Evolutionary conservation across 139 green algal species (phyloP).

Genomic region (Cymbomonas tetramitiformis): DNA sequence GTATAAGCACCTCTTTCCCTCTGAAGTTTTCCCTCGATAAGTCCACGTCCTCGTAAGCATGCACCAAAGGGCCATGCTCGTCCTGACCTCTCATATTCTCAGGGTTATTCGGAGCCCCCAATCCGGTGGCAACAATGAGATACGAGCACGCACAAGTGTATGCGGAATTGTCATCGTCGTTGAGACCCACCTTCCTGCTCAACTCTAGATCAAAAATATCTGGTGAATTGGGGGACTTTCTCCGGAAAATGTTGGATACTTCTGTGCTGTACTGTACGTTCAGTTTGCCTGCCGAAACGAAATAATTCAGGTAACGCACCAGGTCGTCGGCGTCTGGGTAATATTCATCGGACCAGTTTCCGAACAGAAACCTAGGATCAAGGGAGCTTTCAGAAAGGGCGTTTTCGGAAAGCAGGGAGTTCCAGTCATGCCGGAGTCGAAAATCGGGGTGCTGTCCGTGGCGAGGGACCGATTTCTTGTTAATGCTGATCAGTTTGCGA

Average conservation of each 20-base stretch:
- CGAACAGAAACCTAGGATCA: neutral
- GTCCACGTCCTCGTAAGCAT: neutral
- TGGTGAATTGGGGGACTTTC: neutral
- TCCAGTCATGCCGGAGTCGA: neutral
- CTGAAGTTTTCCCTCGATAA: neutral
- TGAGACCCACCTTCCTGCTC: too few species aligned
- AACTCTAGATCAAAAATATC: too few species aligned
- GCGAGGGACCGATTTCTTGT: neutral
- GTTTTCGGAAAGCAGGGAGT: neutral
- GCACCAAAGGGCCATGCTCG: too few species aligned
- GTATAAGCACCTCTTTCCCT: neutral
- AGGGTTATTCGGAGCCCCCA: neutral
- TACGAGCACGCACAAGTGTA: too few species aligned
- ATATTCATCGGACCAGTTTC: neutral
- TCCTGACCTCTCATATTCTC: too few species aligned
- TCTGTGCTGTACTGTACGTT: neutral
- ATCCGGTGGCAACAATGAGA: neutral
- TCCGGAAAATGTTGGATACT: neutral
- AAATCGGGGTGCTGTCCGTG: neutral
- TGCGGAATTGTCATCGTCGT: too few species aligned
- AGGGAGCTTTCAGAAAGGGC: too few species aligned
- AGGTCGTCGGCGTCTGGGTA: neutral
- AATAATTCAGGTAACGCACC: neutral
- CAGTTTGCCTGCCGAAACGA: neutral
- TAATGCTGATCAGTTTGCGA: neutral